Conservation (phyloP, 495 filamentous ascomycete genomes). For the Pseudevernia furfuracea region DNA sequence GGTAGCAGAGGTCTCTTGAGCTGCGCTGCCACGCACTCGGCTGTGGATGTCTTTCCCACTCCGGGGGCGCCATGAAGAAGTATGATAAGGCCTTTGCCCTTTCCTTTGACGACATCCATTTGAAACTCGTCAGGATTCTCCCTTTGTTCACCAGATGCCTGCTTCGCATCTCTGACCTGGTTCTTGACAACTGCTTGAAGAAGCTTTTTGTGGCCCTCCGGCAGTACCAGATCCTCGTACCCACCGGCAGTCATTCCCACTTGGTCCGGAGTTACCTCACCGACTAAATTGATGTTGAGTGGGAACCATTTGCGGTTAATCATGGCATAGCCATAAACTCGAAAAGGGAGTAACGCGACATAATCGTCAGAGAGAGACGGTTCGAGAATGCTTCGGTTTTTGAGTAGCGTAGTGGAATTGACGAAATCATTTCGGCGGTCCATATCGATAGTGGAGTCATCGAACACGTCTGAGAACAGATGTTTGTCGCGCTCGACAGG, state of each 20-base stretch:
- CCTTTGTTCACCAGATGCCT: background rate
- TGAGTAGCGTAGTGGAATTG: background rate
- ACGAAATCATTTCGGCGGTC: background rate
- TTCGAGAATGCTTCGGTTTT: background rate
- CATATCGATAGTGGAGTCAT: background rate
- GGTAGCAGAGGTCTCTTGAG: constrained; percentile 28
- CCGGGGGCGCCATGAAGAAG: constrained; percentile 48
- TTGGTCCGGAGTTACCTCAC: background rate
- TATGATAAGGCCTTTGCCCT: constrained; percentile 43
- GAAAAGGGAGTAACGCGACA: background rate
- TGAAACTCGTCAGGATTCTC: background rate
- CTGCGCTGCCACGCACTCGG: constrained; percentile 33
- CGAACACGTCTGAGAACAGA: background rate
- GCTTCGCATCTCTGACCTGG: background rate
- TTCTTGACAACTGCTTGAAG: constrained; percentile 12
- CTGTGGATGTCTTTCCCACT: constrained; percentile 35
- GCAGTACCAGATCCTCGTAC: constrained; percentile 3
- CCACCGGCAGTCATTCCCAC: background rate
- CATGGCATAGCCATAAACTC: constrained; percentile 9
- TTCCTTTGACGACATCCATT: constrained; percentile 29
- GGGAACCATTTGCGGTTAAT: background rate
- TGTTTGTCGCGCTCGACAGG: background rate
- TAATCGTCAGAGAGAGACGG: background rate
- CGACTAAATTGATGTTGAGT: background rate
- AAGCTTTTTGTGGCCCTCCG: constrained; percentile 1